phyloP scores from a whole-genome alignment of 306 rosid genomes.

The Chamaecrista fasciculata region DNA sequence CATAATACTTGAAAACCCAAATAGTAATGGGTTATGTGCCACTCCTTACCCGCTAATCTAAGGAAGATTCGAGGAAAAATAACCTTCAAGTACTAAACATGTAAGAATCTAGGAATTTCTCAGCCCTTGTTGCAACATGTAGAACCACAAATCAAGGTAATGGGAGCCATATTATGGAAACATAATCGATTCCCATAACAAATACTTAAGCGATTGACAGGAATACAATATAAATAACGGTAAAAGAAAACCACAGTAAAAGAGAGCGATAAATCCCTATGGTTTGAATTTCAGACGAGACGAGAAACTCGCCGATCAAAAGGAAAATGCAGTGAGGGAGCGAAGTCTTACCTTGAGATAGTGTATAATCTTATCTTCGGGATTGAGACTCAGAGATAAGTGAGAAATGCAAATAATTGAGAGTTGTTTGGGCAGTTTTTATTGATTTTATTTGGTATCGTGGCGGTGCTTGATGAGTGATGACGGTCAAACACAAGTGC shows the following conservation, averaged over 20 bases:
- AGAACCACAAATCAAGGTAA: not conserved
- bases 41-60: not conserved
- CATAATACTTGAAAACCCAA: not conserved
- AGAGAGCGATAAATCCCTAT: not conserved
- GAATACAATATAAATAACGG: not conserved
- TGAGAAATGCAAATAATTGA: slow-evolving; percentile 25
- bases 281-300: not conserved
- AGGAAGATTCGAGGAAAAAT: not conserved
- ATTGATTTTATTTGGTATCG: slow-evolving; percentile 23
- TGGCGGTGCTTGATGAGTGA: slow-evolving; percentile 26
- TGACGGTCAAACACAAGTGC: slow-evolving; percentile 48
- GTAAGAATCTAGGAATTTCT: not conserved
- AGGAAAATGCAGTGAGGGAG: slow-evolving; percentile 21
- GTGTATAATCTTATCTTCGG: no score
- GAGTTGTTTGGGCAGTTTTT: no score
- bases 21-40: no score
- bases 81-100: not conserved
- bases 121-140: not conserved
- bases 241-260: not conserved
- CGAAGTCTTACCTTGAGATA: no score
- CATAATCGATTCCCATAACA: not conserved
- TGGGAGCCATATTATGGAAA: not conserved
- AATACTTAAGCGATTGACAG: not conserved
- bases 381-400: no score
- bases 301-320: slow-evolving; percentile 19